Percentiles rank a stretch among this genome's conserved stretches.
Conservation (phyloP, 768 basidiomycete genomes). For the Psilocybe subaeruginosa region DNA sequence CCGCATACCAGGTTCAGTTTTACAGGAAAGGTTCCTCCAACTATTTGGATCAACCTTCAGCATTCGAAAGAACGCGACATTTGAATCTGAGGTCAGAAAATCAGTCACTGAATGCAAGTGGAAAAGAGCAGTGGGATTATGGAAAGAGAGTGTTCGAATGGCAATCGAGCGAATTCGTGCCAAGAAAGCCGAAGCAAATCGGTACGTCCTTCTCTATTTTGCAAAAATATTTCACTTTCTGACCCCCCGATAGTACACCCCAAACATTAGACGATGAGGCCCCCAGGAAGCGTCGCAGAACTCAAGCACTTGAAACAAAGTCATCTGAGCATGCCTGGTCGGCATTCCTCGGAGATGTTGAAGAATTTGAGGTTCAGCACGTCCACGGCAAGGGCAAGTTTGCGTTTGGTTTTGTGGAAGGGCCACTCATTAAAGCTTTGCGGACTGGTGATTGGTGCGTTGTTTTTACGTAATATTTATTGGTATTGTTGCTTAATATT, state of each 20-base stretch:
- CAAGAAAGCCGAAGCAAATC: conserved; percentile 27
- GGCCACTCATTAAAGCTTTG: conserved; percentile 91
- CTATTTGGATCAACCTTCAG: conserved; percentile 90
- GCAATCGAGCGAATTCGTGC: conserved; percentile 65
- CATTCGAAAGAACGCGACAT: conserved; percentile 85
- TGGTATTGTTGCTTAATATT: conserved; percentile 5
- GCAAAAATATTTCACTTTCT: background rate
- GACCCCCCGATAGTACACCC: background rate
- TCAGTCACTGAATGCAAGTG: conserved; percentile 84
- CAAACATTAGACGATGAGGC: conserved; percentile 31
- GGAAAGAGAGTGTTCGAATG: conserved; percentile 76
- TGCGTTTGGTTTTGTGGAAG: conserved; percentile 94
- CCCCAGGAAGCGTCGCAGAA: conserved; percentile 74
- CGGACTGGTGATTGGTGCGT: conserved; percentile 88
- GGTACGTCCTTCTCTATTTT: conserved; percentile 23
- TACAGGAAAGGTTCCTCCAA: conserved; percentile 77
- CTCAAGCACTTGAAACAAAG: conserved; percentile 43
- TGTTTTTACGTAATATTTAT: background rate
- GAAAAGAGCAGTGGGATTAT: conserved; percentile 81
- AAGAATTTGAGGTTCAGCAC: conserved; percentile 86
- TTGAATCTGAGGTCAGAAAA: conserved; percentile 79
- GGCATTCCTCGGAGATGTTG: conserved; percentile 65
- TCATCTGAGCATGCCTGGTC: conserved; percentile 64
- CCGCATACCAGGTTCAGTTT: conserved; percentile 67
- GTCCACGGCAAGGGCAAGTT: conserved; percentile 88